phyloP scores from a whole-genome alignment of 129 eudicot genomes.

The Lonicera japonica region DNA sequence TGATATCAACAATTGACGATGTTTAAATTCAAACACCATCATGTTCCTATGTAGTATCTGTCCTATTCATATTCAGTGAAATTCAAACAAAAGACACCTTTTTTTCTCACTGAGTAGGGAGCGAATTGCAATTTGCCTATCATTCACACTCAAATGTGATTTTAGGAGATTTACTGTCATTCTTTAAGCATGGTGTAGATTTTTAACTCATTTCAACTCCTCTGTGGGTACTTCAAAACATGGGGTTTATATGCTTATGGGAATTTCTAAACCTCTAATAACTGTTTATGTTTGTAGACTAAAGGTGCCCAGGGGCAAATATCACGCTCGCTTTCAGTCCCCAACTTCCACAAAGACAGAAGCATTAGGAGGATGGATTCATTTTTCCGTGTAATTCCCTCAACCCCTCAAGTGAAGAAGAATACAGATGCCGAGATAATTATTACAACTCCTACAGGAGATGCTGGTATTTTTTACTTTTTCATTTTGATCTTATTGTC shows the following conservation, averaged over 20 bases:
- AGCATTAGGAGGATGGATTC: constrained; percentile 40
- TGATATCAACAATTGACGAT: too few relatives aligned
- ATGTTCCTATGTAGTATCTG: too few relatives aligned
- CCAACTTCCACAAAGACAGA: constrained; percentile 40
- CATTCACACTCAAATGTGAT: too few relatives aligned
- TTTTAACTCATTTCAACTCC: not conserved
- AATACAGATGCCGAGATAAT: constrained; percentile 26
- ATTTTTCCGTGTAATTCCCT: constrained; percentile 72
- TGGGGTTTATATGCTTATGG: not conserved
- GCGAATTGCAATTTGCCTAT: too few relatives aligned
- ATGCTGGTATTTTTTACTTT: constrained; percentile 5
- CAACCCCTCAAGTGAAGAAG: constrained; percentile 47
- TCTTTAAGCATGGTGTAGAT: too few relatives aligned
- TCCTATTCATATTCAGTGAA: too few relatives aligned
- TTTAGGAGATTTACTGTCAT: too few relatives aligned
- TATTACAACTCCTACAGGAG: constrained; percentile 16
- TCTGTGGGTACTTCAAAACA: not conserved
- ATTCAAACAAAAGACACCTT: too few relatives aligned
- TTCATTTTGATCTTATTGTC: not conserved
- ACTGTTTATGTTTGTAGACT: constrained; percentile 38
- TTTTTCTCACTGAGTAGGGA: too few relatives aligned
- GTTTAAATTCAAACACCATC: too few relatives aligned
- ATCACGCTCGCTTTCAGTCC: constrained; percentile 68
- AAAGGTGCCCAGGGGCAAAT: constrained; percentile 40
- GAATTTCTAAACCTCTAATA: constrained; percentile 8